Evolutionary conservation across 495 filamentous ascomycete genomes (phyloP), one percentile per base, ranked within the genome.

Genomic region (Darksidea phi): DNA sequence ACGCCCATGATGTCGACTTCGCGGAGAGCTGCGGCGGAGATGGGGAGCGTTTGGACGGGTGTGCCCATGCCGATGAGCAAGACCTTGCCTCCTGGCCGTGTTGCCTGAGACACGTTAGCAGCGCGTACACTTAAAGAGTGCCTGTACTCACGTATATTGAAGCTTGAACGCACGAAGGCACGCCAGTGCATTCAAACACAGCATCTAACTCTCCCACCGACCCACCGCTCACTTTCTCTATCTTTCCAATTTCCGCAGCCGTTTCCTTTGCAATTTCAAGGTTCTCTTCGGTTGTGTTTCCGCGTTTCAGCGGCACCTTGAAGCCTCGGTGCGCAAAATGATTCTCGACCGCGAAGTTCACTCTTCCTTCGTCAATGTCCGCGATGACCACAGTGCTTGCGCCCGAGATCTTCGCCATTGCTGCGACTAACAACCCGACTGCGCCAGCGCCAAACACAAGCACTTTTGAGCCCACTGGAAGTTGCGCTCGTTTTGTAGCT

Each of bases 21-120:
- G 3, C 90, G 82, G 51, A 95, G 75, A 37, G 91, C 89, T 13
- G 92, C 92, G 0, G 89, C 88, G 1, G 86, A 90, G 54, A 96
- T 80, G 3, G 91, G 91, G 6, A 96, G 77, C 0, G 89, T 95
- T 76, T 94, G 89, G 42, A 95, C 82, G 0, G 92, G 91, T 4
- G 85, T 89, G n/a, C 92, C 92, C 90, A 96, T 96, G 3, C 92
- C 92, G 20, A 97, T 86, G 75, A 95, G 86, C 64, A 96, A 84
- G 37, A 96, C 79, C 61, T 87, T 85, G 10, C 91, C 90, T 11
- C 91, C 92, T 0, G 92, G 79, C 7, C 82, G 79, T 12, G 89
- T 86, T 7, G 88, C 70, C 74, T 76, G 23, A 17, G 21, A 34
- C 0, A 6, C 6, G 25, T 53, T 54, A 28, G 47, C 18, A 15